Conservation (phyloP, 192 early-diverging fungal genomes). For the Umbelopsis ramanniana region DNA sequence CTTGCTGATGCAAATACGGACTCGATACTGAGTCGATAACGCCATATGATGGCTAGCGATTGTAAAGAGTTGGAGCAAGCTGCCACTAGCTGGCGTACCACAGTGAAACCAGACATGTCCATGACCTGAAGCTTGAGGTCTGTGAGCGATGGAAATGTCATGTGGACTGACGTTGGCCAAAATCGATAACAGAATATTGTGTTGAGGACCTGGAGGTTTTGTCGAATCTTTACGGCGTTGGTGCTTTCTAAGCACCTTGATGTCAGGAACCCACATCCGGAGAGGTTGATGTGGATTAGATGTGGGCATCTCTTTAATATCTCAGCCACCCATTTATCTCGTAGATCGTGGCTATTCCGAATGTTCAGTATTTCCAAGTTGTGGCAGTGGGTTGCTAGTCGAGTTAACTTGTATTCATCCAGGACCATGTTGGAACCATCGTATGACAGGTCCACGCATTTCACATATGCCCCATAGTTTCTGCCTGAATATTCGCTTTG, state of each 20-base stretch:
- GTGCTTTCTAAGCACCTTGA: background rate
- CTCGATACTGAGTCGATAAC: background rate
- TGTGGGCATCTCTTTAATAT: background rate
- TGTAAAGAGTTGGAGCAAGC: background rate
- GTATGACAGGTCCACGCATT: background rate
- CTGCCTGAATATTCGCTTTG: background rate
- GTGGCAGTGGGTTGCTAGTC: background rate
- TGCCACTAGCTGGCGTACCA: background rate
- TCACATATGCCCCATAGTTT: conserved; percentile 3
- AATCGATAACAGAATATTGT: conserved; percentile 13
- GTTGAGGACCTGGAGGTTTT: background rate
- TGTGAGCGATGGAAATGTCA: background rate
- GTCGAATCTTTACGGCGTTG: background rate
- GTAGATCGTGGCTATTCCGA: conserved; percentile 8
- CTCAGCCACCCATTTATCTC: background rate
- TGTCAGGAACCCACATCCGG: conserved; percentile 10
- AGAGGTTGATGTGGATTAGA: background rate
- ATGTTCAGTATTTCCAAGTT: conserved; percentile 12
- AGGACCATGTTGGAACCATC: conserved; percentile 6
- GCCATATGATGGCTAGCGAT: conserved; percentile 6
- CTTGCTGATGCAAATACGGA: background rate
- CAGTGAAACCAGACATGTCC: conserved; percentile 4
- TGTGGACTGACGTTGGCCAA: background rate
- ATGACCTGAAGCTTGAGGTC: conserved; percentile 15
- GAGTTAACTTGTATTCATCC: background rate